Evolutionary conservation across 768 basidiomycete genomes (phyloP).

Genomic region (Crepidotus variabilis): DNA sequence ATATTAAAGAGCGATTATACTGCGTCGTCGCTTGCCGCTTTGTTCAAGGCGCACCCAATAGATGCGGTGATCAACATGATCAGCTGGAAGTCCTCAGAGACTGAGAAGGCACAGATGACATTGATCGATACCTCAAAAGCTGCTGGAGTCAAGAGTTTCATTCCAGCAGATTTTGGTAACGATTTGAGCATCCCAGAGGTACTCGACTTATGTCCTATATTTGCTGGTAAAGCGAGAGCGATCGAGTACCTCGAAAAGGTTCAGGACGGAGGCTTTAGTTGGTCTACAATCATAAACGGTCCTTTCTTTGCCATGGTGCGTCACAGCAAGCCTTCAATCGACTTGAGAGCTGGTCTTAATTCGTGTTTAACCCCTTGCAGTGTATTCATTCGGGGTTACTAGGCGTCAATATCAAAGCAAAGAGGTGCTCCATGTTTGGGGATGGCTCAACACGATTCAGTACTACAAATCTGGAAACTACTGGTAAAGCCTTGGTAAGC

Average conservation of each 20-base stretch:
- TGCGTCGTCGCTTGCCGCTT: background rate
- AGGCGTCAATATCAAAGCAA: background rate
- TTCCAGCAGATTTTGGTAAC: background rate
- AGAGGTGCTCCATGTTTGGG: background rate
- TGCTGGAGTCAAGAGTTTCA: background rate
- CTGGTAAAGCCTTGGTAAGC: background rate
- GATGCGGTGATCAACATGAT: background rate
- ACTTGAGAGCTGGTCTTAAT: background rate
- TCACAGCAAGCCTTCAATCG: background rate
- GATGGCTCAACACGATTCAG: background rate
- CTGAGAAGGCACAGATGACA: background rate
- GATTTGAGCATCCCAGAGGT: background rate
- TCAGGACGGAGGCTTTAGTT: background rate
- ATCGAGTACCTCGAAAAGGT: background rate
- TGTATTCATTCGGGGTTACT: background rate
- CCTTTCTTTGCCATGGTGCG: background rate
- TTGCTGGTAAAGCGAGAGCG: background rate
- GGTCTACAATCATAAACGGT: background rate
- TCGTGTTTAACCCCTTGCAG: background rate
- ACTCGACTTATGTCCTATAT: background rate
- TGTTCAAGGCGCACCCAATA: background rate
- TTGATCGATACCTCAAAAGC: background rate
- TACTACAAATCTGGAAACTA: background rate
- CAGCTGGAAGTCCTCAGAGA: background rate
- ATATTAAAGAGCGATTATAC: background rate